phyloP scores from a whole-genome alignment of 202 grass and related monocot species.

The Musa balbisiana region DNA sequence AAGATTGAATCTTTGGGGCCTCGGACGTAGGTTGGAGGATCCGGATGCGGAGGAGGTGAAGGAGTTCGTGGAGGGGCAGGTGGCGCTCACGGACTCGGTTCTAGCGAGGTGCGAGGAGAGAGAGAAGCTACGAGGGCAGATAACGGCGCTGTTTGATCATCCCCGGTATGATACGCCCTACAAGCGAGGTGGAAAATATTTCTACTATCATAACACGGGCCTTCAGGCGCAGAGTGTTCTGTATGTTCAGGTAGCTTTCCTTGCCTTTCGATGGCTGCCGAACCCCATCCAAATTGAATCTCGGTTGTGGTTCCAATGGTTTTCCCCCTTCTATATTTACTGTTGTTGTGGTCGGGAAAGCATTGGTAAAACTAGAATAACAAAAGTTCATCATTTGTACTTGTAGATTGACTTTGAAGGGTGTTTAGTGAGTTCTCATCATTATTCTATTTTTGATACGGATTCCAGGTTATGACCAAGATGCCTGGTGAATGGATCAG shows the following conservation, averaged over 20 bases:
- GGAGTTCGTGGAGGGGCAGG: conserved; percentile 73
- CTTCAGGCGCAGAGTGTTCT: conserved; percentile 93
- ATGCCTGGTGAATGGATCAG: no score
- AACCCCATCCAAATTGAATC: background rate
- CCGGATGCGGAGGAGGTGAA: conserved; percentile 78
- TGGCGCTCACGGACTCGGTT: conserved; percentile 54
- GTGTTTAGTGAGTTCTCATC: background rate
- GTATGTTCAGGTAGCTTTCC: conserved; percentile 54
- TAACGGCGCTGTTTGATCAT: conserved; percentile 62
- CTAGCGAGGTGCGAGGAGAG: conserved; percentile 47
- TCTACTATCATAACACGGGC: conserved; percentile 79
- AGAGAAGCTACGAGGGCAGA: conserved; percentile 48
- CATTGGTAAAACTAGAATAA: background rate
- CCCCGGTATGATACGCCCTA: conserved; percentile 65
- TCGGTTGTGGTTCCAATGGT: background rate
- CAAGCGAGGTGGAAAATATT: conserved; percentile 71
- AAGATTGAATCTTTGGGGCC: background rate
- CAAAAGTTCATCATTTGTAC: background rate
- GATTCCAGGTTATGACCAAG: background rate
- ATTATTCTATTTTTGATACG: background rate
- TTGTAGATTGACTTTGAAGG: background rate
- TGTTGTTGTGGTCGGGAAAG: background rate
- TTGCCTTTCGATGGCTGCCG: background rate
- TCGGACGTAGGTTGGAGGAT: conserved; percentile 70
- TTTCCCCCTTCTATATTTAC: background rate